Base-by-base conservation (phyloP, 345 rosid species). In the Limnanthes douglasii region DNA sequence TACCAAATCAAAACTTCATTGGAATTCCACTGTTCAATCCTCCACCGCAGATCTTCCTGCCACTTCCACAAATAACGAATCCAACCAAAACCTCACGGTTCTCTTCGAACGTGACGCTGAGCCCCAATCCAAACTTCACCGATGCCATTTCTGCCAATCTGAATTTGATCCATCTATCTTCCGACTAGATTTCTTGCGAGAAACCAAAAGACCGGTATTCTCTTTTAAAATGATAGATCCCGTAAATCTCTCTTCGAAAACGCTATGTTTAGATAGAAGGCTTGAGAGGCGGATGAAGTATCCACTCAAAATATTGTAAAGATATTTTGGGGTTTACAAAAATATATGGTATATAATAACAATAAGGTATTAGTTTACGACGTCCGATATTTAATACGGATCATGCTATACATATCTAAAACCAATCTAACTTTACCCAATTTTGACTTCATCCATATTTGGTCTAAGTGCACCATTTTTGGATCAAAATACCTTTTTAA, bases 201-300 rank as follows among this genome's bases (percentile, higher is more conserved):
- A 20, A 49, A 32, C 30, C 31, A 47, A 50, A 45, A 40, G 5
- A 31, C 1, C 7, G 43, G 50, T 39, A 17, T 55, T 12, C 48
- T 52, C 54, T 41, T 48, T 19, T 68, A 65, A 25, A 51, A 22
- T 4, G 76, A 31, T 5, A 59, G 23, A 33, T 48, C 56, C 2
- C 54, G 52, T 8, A 82, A 57, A 61, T 76, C 75, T 11, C 65
- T 54, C 39, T 88, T 90, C 0, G 93, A 82, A 2, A 56, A 39
- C 10, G 78, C 64, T 14, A 58, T 67, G 36, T 66, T 55, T 55
- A 82, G n/a, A n/a, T n/a, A n/a, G n/a, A n/a, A n/a, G n/a, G n/a
- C n/a, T n/a, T n/a, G n/a, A n/a, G n/a, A n/a, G n/a, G n/a, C n/a
- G n/a, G n/a, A n/a, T n/a, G n/a, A n/a, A n/a, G n/a, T n/a, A n/a